A percentile compares a stretch with the other conserved stretches of the same genome.
Evolutionary conservation across 371 early-diverging fungal species (phyloP).

Genomic region (Lichtheimia corymbifera): DNA sequence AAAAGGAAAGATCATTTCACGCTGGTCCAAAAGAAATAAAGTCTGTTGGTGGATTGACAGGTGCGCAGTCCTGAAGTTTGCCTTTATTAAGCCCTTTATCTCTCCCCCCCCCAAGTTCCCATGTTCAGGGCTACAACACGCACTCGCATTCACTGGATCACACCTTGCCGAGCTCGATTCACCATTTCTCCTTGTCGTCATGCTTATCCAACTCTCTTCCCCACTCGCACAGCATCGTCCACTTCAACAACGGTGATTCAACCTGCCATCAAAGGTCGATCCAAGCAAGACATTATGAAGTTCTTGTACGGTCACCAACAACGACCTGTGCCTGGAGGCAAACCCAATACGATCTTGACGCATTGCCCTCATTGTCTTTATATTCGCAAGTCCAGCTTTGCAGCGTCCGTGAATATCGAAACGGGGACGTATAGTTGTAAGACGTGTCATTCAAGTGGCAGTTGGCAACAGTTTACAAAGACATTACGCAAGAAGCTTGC

Average conservation of each 20-base stretch:
- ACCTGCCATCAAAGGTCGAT: background rate
- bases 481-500: conserved; percentile 7
- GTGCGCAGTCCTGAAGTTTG: too few species aligned
- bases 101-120: too few species aligned
- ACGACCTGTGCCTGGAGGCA: conserved; percentile 33
- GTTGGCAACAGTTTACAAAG: conserved; percentile 11
- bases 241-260: background rate
- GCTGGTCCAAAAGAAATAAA: too few species aligned
- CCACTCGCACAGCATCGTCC: too few species aligned
- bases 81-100: too few species aligned
- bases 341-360: conserved; percentile 27
- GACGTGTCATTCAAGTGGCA: conserved; percentile 13
- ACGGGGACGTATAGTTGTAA: conserved; percentile 42
- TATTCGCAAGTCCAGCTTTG: conserved; percentile 35
- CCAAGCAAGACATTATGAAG: conserved; percentile 30
- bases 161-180: too few species aligned
- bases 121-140: too few species aligned
- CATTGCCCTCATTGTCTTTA: conserved; percentile 52
- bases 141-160: too few species aligned
- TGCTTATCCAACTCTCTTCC: too few species aligned
- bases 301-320: conserved; percentile 40
- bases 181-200: too few species aligned
- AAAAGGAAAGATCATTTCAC: background rate
- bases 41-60: too few species aligned
- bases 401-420: conserved; percentile 33